Evolutionary conservation across 139 green algal genomes (phyloP), one percentile per base, ranked within the genome.

Genomic region (Zygnema circumcarinatum): DNA sequence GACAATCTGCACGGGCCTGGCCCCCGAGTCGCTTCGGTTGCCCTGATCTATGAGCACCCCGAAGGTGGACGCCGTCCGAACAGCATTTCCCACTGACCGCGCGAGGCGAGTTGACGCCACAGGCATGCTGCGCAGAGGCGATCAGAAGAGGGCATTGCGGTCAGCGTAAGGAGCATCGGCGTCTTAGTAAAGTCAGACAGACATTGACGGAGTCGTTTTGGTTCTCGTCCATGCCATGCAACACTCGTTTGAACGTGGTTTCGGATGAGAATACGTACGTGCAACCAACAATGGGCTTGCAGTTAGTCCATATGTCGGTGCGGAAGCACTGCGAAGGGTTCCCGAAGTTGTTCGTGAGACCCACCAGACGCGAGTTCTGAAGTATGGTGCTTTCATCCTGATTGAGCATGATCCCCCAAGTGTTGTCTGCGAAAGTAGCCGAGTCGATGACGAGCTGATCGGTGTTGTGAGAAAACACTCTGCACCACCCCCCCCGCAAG

Each of bases 391-490:
- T 20, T 22, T 84, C n/a, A 25, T 42, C 74, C 72, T 72, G 36
- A 20, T 84, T 83, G 38, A 88, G 31, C 35, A 68, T 52, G 0
- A 84, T 7, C 25, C 11, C 36, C 38, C 38, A 38, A 36, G 29
- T 29, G 69, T 88, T 88, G 73, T 88, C 83, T 1, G 83, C n/a
- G 25, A 81, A 74, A 0, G 33, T 32, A 0, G 16, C 39, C 56
- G 78, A 38, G 2, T 25, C 38, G 25, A 83, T 42, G 0, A 32
- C 35, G 38, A 84, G 20, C 7, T 35, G 21, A 56, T 88, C 83
- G n/a, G 21, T 74, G 1, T 84, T 73, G 83, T 88, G 54, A 36
- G 79, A 80, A 0, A 88, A 83, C 73, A 83, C 29, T 35, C 83
- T 88, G 83, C 1, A 31, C 7, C 7, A 25, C 54, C 54, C n/a